phyloP scores from a whole-genome alignment of 371 early-diverging fungal species.

The Funneliformis caledonium region DNA sequence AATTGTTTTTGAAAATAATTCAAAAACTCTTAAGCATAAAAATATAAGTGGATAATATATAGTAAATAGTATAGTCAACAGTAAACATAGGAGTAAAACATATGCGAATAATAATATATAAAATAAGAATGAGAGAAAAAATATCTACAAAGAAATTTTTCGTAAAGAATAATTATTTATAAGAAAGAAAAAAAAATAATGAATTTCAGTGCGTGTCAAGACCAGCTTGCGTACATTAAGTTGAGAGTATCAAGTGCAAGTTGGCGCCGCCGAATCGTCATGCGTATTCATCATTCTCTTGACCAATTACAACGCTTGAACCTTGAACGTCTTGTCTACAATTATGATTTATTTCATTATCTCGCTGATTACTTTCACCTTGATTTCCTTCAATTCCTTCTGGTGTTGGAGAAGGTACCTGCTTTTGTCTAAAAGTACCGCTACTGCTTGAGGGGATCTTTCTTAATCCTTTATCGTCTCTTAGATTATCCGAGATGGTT shows the following conservation, averaged over 20 bases:
- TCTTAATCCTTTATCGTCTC: neutral
- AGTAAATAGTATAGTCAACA: neutral
- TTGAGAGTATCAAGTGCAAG: neutral
- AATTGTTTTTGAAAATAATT: neutral
- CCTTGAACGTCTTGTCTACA: neutral
- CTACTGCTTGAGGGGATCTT: neutral
- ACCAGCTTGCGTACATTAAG: neutral
- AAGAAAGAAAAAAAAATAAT: neutral
- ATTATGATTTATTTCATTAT: neutral
- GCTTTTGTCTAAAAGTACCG: neutral
- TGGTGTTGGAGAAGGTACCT: neutral
- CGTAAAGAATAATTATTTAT: neutral
- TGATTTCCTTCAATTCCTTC: conserved; percentile 5
- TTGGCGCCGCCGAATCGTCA: neutral
- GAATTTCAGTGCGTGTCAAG: neutral
- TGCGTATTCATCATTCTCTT: neutral
- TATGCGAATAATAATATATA: neutral
- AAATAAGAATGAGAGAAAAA: neutral
- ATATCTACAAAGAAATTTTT: neutral
- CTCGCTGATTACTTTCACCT: neutral
- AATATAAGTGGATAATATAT: neutral
- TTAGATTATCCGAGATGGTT: neutral
- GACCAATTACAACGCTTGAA: neutral
- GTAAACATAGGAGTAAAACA: neutral
- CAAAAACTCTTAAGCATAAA: neutral